Evolutionary conservation across 495 filamentous ascomycete species (phyloP), one percentile per base, ranked within the genome.

Genomic region (Thermochaetoides thermophila): DNA sequence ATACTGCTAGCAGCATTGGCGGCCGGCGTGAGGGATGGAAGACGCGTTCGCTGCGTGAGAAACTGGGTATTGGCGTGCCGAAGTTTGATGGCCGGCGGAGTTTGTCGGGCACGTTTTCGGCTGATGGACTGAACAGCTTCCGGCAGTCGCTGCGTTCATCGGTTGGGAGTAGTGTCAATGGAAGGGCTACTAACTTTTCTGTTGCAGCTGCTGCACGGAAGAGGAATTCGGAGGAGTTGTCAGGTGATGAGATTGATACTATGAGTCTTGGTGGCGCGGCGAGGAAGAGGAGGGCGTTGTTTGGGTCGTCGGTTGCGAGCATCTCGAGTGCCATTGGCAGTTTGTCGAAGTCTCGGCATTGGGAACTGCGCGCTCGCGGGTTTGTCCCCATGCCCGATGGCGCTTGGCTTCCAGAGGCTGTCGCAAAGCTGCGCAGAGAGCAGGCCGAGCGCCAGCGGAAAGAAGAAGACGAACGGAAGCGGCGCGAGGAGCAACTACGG

Each of bases 301-400:
- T n/a, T n/a, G n/a, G n/a, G n/a, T n/a, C n/a, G n/a, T n/a, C n/a
- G n/a, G n/a, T n/a, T n/a, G 6, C 6, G 6, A 6, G 6, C 21
- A 24, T 11, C 11, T 24, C 21, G 11, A 6, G 6, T 11, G 11
- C 6, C 21, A 6, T 6, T 24, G 21, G 21, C 21, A 24, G 21
- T 11, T 6, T 6, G 6, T 5, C 22, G 15, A 43, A 36, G 15
- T 47, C 53, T 7, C 34, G 28, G 2, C 59, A 65, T 37, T 65
- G 59, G 57, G 51, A 56, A 13, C 38, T 63, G 22, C 55, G 60
- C 14, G 50, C 50, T 2, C 44, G 46, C 3, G 61, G 61, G 0
- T 42, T 65, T 22, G 54, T 65, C 7, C 55, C 46, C 15, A 59
- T 57, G 54, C 50, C 60, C 3, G 53, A 63, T 30, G 59, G 59